Base-by-base conservation (phyloP, 441 rosid species). In the Populus hybrid region DNA sequence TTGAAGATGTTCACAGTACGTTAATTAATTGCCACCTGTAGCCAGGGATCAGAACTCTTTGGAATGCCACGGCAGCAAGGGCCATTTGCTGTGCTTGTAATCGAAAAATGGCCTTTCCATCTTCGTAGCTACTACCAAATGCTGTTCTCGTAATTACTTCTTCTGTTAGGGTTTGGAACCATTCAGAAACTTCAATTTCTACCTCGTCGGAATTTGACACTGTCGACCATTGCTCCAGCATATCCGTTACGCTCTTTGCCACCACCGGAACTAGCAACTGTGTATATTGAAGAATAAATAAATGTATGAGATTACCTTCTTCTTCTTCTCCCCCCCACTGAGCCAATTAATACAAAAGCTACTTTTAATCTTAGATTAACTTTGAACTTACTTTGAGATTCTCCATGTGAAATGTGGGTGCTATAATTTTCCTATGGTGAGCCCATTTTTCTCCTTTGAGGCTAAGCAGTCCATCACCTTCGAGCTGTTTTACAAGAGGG, bases 371-470 rank as follows among this genome's bases (percentile, higher is more conserved):
- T 7, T 57, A 57, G 21, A 20, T 40, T 10, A 40, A n/a, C 20
- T 57, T 23, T 9, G 5, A 10, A 57, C 75, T 75, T 84, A 93
- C 98, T 86, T 91, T 92, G 87, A 96, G 97, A 90, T 96, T 96
- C 76, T 96, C 97, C 97, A 90, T 90, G 71, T 94, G 98, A 84
- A 96, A 93, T 38, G 94, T 88, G 9, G 95, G 98, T 10, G 90
- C 75, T 9, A 96, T 90, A 81, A 93, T 92, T 87, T 89, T 96
- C 26, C 98, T 87, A 75, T 96, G 99, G 83, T 87, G 96, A 88
- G 90, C 87, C 99, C 98, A 96, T 86, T 94, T 94, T 72, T 92
- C 90, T 10, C 99, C 99, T 82, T 91, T 92, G 77, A 92, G 97
- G 70, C 95, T 92, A 0, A 95, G 91, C 24, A 95, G 93, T 8